phyloP scores from a whole-genome alignment of 306 rosid genomes.

The Cyamopsis tetragonoloba region DNA sequence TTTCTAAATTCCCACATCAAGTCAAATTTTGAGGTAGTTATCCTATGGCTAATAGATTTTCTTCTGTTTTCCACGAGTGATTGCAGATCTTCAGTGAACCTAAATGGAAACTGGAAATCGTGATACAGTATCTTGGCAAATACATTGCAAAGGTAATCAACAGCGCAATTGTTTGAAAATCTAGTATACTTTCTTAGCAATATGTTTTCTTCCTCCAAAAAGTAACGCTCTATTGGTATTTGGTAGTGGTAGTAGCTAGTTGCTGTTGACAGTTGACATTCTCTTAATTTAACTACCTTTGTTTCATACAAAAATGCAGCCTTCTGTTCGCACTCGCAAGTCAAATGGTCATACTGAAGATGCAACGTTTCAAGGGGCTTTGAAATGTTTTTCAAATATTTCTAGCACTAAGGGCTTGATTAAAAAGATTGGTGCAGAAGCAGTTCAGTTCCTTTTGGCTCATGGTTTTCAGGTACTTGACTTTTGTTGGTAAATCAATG shows the following conservation, averaged over 20 bases:
- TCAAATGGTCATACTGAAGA: constrained; percentile 43
- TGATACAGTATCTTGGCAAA: constrained; percentile 71
- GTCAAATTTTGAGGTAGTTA: constrained; percentile 1
- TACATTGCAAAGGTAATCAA: constrained; percentile 65
- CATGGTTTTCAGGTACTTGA: constrained; percentile 84
- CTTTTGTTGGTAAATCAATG: background rate
- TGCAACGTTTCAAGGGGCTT: constrained; percentile 56
- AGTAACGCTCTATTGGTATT: constrained; percentile 12
- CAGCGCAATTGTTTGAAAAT: background rate
- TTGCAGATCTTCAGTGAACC: constrained; percentile 60
- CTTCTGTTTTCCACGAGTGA: constrained; percentile 27
- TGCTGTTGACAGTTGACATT: constrained; percentile 13
- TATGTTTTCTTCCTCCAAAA: background rate
- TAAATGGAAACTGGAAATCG: constrained; percentile 79
- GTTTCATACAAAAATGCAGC: constrained; percentile 43
- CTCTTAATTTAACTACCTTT: constrained; percentile 9
- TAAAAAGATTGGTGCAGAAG: constrained; percentile 60
- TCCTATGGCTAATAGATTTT: constrained; percentile 22
- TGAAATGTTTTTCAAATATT: constrained; percentile 67
- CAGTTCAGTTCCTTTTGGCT: constrained; percentile 67
- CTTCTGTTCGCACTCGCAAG: constrained; percentile 73
- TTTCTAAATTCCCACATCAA: constrained; percentile 12
- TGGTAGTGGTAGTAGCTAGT: background rate
- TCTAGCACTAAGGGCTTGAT: constrained; percentile 51
- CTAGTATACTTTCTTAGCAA: background rate